A percentile compares a stretch with the other conserved stretches of the same genome.
These are phyloP conservation scores for Cladophialophora carrionii DNA, from an alignment of 2,329 filamentous ascomycete genomes.

Conservation along the genomic window DNA sequence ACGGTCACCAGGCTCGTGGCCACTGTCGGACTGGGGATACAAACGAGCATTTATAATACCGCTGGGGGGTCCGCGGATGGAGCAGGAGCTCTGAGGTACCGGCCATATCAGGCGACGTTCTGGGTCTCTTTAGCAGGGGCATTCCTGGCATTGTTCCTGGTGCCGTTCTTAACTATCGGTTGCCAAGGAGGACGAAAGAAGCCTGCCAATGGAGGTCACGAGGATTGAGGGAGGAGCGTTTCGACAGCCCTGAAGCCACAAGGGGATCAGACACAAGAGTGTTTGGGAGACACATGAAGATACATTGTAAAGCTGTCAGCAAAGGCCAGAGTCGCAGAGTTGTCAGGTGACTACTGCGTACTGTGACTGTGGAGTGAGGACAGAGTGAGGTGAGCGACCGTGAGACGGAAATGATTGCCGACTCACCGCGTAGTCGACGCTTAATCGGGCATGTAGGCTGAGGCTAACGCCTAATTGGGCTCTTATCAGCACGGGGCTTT, in stretches of 20 bases:
- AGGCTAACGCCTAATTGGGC: neutral
- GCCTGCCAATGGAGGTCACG: slow-evolving; percentile 12
- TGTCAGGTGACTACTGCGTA: neutral
- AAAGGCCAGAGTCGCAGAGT: neutral
- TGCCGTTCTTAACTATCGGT: slow-evolving; percentile 38
- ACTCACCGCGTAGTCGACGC: neutral
- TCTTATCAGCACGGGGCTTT: neutral
- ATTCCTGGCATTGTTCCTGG: slow-evolving; percentile 33
- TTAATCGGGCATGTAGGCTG: neutral
- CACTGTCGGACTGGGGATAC: slow-evolving; percentile 64
- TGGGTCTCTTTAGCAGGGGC: slow-evolving; percentile 37
- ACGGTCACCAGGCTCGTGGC: slow-evolving; percentile 64
- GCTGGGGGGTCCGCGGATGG: slow-evolving; percentile 31
- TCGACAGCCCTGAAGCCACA: neutral
- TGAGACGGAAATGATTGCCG: slow-evolving; percentile 5
- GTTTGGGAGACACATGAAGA: neutral
- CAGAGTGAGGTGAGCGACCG: neutral
- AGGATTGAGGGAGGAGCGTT: slow-evolving; percentile 9
- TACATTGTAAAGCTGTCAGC: neutral
- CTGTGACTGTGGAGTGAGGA: neutral
- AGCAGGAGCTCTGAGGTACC: slow-evolving; percentile 26
- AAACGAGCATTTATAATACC: slow-evolving; percentile 54
- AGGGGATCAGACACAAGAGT: neutral
- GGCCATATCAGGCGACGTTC: slow-evolving; percentile 38
- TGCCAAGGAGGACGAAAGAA: slow-evolving; percentile 35